These are phyloP conservation scores for Populus hybrid DNA, from an alignment of 441 rosid species.

Conservation along the genomic window DNA sequence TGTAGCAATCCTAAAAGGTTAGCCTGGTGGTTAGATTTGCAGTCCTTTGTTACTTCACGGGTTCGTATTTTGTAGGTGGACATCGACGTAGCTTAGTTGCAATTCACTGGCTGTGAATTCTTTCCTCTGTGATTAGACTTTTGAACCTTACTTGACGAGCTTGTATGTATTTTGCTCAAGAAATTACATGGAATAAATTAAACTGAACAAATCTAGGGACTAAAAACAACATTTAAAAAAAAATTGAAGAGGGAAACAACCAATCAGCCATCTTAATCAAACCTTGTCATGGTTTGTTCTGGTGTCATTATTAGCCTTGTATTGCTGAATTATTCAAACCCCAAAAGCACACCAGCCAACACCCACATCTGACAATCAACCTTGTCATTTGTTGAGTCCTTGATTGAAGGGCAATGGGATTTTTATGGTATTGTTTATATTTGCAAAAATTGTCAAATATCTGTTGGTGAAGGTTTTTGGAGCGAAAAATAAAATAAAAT, in stretches of 20 bases:
- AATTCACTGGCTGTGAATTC: too few relatives aligned
- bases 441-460: neutral
- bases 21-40: too few relatives aligned
- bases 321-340: conserved; percentile 22
- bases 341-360: conserved; percentile 4
- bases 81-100: too few relatives aligned
- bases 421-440: neutral
- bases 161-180: neutral
- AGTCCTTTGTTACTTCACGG: too few relatives aligned
- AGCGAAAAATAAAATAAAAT: neutral
- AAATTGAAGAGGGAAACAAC: neutral
- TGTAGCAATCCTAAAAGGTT: too few relatives aligned
- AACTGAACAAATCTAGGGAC: neutral
- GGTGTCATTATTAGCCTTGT: conserved; percentile 17
- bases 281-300: conserved; percentile 22
- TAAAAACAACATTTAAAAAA: neutral
- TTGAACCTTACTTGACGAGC: neutral
- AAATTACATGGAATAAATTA: neutral
- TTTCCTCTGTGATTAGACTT: neutral
- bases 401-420: neutral
- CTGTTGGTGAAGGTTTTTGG: neutral
- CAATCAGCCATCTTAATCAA: conserved; percentile 16
- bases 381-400: conserved; percentile 9
- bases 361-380: neutral
- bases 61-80: too few relatives aligned